These are phyloP conservation scores for Dryas drummondii DNA, from an alignment of 306 rosid genomes.

Conservation along the genomic window DNA sequence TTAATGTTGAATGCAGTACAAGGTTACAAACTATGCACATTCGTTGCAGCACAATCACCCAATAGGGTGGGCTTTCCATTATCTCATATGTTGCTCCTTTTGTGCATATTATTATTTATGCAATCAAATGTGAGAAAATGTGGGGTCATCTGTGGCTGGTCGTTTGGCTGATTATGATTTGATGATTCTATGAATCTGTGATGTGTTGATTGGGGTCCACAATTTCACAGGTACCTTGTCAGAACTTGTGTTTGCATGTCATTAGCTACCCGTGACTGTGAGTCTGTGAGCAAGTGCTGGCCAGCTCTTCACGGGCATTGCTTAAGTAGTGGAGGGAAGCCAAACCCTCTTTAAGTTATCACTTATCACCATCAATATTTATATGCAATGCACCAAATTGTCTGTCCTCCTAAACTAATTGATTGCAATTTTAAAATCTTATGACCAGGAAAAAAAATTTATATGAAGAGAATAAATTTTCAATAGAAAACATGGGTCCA, in stretches of 20 bases:
- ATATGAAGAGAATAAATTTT: too few species aligned
- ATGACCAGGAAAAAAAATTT: too few species aligned
- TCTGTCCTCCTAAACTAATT: background rate
- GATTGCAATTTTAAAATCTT: background rate
- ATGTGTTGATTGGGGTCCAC: constrained; percentile 14
- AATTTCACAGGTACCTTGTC: background rate
- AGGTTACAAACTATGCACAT: too few species aligned
- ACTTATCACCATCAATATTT: background rate
- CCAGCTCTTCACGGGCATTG: constrained; percentile 21
- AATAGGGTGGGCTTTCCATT: too few species aligned
- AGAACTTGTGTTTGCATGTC: background rate
- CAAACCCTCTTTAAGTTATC: background rate
- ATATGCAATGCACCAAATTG: background rate
- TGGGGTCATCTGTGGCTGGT: background rate
- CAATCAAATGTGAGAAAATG: background rate
- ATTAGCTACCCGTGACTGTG: constrained; percentile 17
- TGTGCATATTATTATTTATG: too few species aligned
- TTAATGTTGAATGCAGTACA: too few species aligned
- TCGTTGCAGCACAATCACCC: too few species aligned
- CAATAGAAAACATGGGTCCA: too few species aligned
- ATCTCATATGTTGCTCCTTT: too few species aligned
- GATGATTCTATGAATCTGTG: background rate
- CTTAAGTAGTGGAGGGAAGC: constrained; percentile 1
- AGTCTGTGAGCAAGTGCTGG: background rate
- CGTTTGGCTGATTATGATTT: background rate